Base-by-base conservation (phyloP, 192 early-diverging fungal species). In the Backusella mclennaniae region DNA sequence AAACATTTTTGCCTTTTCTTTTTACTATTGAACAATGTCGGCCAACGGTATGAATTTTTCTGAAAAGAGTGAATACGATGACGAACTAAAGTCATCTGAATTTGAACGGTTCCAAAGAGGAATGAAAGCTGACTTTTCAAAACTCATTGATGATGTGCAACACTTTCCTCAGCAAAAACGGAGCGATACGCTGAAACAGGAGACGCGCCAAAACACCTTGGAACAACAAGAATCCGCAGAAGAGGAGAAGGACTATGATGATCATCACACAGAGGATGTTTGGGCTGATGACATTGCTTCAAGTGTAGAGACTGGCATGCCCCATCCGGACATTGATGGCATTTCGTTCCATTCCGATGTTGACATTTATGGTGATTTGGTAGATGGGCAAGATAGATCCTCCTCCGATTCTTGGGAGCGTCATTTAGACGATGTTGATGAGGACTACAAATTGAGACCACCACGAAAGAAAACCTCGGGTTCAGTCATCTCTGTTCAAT, bases 21-120 rank as follows among this genome's bases (percentile, higher is more conserved):
- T n/a, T 49, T 44, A 14, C 46, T 49, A 19, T 49, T 49, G 46
- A 49, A 63, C 23, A 56, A 63, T 63, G 56, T 63, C 56, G 56
- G 12, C 26, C 4, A 63, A 29, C 56, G 29, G 26, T 63, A 11
- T 63, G 23, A 0, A 63, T 63, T 63, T 63, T 63, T 63, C 56
- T 63, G 56, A 63, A 29, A 63, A 63, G 56, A 63, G 56, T 29
- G 56, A 63, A 29, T 26, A 63, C 56, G 56, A 63, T 63, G 56
- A 63, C 4, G 23, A 63, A 9, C 12, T 63, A 12, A 26, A 63
- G 26, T 29, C 26, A 26, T 63, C 56, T 63, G 56, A 26, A 63
- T 63, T 63, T 63, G 56, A 63, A 63, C 21, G 56, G 26, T 63
- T 63, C 12, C 56, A 63, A 63, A 26, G 12, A 63, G 56, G 56